Evolutionary conservation across 305 asterid genomes (phyloP).

Genomic region (Fraxinus greggii): DNA sequence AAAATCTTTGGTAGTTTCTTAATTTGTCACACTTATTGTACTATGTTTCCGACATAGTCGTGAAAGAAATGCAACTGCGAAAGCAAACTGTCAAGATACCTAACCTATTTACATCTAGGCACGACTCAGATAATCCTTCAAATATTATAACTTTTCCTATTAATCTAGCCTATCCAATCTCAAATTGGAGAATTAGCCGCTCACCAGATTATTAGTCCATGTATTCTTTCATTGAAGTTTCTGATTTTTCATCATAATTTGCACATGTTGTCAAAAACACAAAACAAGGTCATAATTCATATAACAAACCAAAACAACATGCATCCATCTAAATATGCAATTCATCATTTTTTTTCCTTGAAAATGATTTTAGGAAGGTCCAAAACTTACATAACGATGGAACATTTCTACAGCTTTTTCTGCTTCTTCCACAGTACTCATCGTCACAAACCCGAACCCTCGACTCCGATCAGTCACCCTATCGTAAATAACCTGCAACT

Average conservation of each 20-base stretch:
- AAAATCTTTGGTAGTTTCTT: background rate
- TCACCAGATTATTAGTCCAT: background rate
- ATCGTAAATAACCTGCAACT: slow-evolving; percentile 67
- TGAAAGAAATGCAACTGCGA: background rate
- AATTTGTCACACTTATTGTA: background rate
- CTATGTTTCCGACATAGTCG: background rate
- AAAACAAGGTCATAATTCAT: background rate
- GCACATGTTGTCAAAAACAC: background rate
- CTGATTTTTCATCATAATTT: background rate
- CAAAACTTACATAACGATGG: slow-evolving; percentile 67
- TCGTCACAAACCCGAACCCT: slow-evolving; percentile 91
- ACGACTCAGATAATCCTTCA: background rate
- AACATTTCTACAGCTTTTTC: slow-evolving; percentile 81
- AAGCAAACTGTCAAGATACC: background rate
- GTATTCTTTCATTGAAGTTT: background rate
- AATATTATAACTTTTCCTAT: background rate
- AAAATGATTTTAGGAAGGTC: background rate
- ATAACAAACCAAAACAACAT: background rate
- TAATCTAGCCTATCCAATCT: background rate
- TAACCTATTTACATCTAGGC: background rate
- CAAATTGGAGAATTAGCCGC: background rate
- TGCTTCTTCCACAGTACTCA: slow-evolving; percentile 86
- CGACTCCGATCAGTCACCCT: slow-evolving; percentile 79
- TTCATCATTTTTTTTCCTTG: background rate
- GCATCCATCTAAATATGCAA: background rate